phyloP scores from a whole-genome alignment of 2,329 filamentous ascomycete genomes.

The Fusarium lyarnte region DNA sequence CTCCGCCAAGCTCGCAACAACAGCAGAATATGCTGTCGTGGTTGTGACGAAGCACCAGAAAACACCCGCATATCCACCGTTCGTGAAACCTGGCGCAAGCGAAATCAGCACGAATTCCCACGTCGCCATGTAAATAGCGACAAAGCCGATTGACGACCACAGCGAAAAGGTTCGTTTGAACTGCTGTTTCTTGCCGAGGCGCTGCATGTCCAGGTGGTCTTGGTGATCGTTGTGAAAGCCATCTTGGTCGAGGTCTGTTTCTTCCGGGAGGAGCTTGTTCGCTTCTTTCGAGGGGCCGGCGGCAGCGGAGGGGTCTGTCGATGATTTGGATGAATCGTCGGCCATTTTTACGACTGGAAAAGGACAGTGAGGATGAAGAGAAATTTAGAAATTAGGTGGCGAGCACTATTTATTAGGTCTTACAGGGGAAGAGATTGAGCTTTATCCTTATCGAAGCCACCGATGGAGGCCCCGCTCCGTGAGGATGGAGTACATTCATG shows the following conservation, averaged over 20 bases:
- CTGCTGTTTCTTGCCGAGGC: slow-evolving; percentile 25
- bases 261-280: background rate
- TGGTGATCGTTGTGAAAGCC: slow-evolving; percentile 22
- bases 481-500: background rate
- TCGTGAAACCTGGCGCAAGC: slow-evolving; percentile 16
- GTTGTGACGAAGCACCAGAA: slow-evolving; percentile 29
- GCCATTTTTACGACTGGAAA: background rate
- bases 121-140: slow-evolving; percentile 28
- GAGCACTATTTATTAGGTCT: background rate
- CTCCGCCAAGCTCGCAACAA: slow-evolving; percentile 22
- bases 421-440: background rate
- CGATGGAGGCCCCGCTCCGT: background rate
- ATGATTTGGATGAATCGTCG: slow-evolving; percentile 2
- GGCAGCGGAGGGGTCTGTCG: background rate
- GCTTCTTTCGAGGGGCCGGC: slow-evolving; percentile 1
- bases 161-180: slow-evolving; percentile 22
- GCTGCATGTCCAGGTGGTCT: slow-evolving; percentile 25
- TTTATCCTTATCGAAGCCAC: background rate
- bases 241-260: slow-evolving; percentile 12
- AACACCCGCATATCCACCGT: slow-evolving; percentile 22
- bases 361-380: background rate
- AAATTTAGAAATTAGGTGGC: background rate
- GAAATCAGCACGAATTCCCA: slow-evolving; percentile 31
- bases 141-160: slow-evolving; percentile 28
- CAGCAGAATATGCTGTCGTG: slow-evolving; percentile 3